Base-by-base conservation (phyloP, 1,139 yeast species). In the Magnusiomyces paraingens region DNA sequence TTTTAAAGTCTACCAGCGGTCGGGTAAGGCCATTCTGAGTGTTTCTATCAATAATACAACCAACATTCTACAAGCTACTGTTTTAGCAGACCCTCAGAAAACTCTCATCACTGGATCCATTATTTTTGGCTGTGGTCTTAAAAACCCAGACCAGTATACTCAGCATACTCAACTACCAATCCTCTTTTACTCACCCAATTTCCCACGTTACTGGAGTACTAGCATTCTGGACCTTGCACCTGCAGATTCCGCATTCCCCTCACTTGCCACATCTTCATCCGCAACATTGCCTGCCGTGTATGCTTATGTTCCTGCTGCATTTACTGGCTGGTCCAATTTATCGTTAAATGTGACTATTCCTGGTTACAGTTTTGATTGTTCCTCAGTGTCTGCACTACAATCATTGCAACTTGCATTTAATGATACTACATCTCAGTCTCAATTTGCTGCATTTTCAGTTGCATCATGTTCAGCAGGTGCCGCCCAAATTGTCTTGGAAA, bases 41-140 rank as follows among this genome's bases (percentile, higher is more conserved):
- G 47, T 44, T 5, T 20, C 20, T 8, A 50, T 53, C 21, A 41
- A 47, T 6, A 35, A 15, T 21, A 5, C 44, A 14, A 21, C 47
- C 10, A 50, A 53, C 35, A 38, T 46, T 18, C 39, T 53, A 15
- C 48, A 49, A 6, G 42, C 46, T 1, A 42, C 49, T 2, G 47
- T 50, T 17, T 26, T 53, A 21, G 45, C 51, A 26, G 51, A 46
- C 29, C 42, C 51, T n/a, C 17, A 47, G 14, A 21, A 41, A n/a
- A 41, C 43, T 14, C 29, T 41, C 42, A 22, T 50, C 12, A 17
- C 44, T 2, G 52, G 53, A 1, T 38, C 45, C 11, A n/a, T 53
- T 18, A 36, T 20, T n/a, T 39, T 53, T n/a, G 48, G 48, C 5
- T 50, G 48, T 17, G 18, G 41, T n/a, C 41, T 53, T 10, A 47